These are phyloP conservation scores for Ascochyta rabiei DNA, from an alignment of 2,329 filamentous ascomycete genomes.

Conservation along the genomic window DNA sequence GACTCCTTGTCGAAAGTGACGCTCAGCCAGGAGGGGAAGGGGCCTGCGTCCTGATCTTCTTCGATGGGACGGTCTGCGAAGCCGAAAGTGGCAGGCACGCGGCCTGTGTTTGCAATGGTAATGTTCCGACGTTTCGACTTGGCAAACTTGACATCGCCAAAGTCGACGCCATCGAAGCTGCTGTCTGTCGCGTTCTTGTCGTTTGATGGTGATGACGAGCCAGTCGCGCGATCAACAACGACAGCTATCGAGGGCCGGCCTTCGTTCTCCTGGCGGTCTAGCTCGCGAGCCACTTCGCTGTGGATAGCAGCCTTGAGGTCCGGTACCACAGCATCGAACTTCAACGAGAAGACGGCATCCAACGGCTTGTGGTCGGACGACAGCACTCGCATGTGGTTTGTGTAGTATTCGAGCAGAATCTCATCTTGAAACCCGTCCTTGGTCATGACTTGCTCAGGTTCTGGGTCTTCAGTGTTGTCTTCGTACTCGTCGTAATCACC, in stretches of 20 bases:
- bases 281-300: slow-evolving; percentile 82
- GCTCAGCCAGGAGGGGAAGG: slow-evolving; percentile 71
- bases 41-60: slow-evolving; percentile 49
- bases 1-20: slow-evolving; percentile 66
- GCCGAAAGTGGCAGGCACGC: slow-evolving; percentile 76
- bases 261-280: slow-evolving; percentile 93
- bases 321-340: slow-evolving; percentile 85
- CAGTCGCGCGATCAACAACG: slow-evolving; percentile 68
- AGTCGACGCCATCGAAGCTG: slow-evolving; percentile 68
- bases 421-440: slow-evolving; percentile 65
- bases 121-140: slow-evolving; percentile 69
- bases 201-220: slow-evolving; percentile 25
- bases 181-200: slow-evolving; percentile 45
- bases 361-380: slow-evolving; percentile 97
- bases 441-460: slow-evolving; percentile 59
- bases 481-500: slow-evolving; percentile 45
- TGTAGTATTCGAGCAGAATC: slow-evolving; percentile 70
- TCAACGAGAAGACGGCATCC: slow-evolving; percentile 79
- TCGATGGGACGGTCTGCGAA: slow-evolving; percentile 75
- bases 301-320: slow-evolving; percentile 84
- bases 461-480: slow-evolving; percentile 46
- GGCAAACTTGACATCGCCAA: slow-evolving; percentile 75
- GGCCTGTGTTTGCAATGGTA: slow-evolving; percentile 90
- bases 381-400: slow-evolving; percentile 84
- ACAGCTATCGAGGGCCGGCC: slow-evolving; percentile 81